A percentile compares a stretch with the other conserved stretches of the same genome.
Conservation (phyloP, 1,139 yeast species). For the Nematodospora anomalae region DNA sequence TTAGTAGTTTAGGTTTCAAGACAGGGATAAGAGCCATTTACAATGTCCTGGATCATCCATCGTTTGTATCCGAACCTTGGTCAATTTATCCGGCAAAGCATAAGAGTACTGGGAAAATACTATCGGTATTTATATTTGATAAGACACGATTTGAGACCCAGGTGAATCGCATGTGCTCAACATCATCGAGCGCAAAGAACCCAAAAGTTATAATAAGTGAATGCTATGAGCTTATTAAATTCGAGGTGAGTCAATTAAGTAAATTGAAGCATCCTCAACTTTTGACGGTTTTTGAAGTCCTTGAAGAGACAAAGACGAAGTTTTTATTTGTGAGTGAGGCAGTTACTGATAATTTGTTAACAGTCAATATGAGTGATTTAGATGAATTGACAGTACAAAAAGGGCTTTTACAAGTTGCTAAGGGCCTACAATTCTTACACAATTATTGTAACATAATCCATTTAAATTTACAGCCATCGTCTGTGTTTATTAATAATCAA, state of each 20-base stretch:
- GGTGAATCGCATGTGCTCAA: constrained; percentile 52
- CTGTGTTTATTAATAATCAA: constrained; percentile 74
- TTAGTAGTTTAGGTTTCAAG: constrained; percentile 40
- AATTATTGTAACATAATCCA: constrained; percentile 74
- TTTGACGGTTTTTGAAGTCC: constrained; percentile 76
- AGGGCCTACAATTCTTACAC: constrained; percentile 82
- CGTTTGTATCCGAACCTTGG: constrained; percentile 85
- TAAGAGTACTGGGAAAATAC: constrained; percentile 55
- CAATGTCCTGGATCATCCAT: constrained; percentile 69
- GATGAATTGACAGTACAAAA: constrained; percentile 80
- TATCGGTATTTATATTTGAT: constrained; percentile 85
- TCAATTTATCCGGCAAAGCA: constrained; percentile 78
- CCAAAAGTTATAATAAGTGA: constrained; percentile 40
- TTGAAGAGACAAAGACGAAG: constrained; percentile 81
- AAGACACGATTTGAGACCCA: constrained; percentile 70
- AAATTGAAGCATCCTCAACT: constrained; percentile 88
- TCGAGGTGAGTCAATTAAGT: constrained; percentile 66
- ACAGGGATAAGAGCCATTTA: constrained; percentile 75
- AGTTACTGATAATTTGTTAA: constrained; percentile 58
- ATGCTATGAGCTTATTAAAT: constrained; percentile 40
- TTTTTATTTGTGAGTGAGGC: constrained; percentile 85
- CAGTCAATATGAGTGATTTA: constrained; percentile 41
- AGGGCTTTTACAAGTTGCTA: constrained; percentile 77
- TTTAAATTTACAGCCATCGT: constrained; percentile 73
- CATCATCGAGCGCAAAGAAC: constrained; percentile 37